Percentiles rank a stretch among this genome's conserved stretches.
phyloP scores from a whole-genome alignment of 805 yeast species.

The Yamadazyma philogaea region DNA sequence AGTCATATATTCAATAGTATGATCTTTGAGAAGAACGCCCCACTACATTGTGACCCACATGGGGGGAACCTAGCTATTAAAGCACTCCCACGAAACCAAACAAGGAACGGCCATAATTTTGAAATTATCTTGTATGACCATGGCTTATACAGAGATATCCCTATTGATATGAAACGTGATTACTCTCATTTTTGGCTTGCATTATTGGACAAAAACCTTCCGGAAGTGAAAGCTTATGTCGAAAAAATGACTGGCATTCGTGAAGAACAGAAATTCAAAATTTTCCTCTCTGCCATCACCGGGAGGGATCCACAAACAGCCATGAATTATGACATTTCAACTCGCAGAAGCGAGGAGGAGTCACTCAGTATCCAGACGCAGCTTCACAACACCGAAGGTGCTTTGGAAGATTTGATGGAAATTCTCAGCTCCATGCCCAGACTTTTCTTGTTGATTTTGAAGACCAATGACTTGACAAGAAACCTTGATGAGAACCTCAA shows the following conservation, averaged over 20 bases:
- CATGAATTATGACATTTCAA: constrained; percentile 54
- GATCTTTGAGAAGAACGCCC: constrained; percentile 91
- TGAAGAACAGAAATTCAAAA: constrained; percentile 69
- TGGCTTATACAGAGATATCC: constrained; percentile 85
- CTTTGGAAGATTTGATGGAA: constrained; percentile 73
- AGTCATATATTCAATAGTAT: constrained; percentile 89
- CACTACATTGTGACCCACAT: constrained; percentile 97
- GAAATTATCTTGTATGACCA: constrained; percentile 93
- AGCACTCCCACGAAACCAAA: constrained; percentile 17
- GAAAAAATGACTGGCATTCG: constrained; percentile 71
- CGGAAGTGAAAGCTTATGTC: constrained; percentile 70
- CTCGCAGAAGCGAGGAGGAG: constrained; percentile 59
- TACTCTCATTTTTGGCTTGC: constrained; percentile 95
- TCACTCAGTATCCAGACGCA: constrained; percentile 62
- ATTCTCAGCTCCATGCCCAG: constrained; percentile 79
- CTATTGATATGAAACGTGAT: constrained; percentile 69
- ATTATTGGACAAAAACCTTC: constrained; percentile 65
- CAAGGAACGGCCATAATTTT: constrained; percentile 61
- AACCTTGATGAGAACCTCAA: constrained; percentile 80
- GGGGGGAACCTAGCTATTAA: constrained; percentile 93
- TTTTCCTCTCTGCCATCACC: constrained; percentile 90
- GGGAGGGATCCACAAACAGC: constrained; percentile 87
- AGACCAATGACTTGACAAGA: constrained; percentile 92
- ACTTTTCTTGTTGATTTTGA: constrained; percentile 78
- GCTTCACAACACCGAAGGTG: constrained; percentile 53